Evolutionary conservation across 2,329 filamentous ascomycete species (phyloP).

Genomic region (Sphaerulina populicola): DNA sequence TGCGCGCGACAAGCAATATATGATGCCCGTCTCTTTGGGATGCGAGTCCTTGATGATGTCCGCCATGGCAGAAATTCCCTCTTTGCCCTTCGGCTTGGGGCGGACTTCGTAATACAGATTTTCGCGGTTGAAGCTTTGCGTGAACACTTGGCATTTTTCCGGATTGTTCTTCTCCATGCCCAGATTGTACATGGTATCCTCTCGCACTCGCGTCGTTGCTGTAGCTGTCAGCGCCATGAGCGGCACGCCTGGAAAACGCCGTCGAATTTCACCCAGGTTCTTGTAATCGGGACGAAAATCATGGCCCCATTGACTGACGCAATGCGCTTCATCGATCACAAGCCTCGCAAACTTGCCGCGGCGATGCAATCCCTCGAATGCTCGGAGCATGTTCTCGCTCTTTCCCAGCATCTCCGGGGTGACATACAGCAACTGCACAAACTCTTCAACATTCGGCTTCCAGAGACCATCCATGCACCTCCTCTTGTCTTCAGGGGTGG

Average conservation of each 20-base stretch:
- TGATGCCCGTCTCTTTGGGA: conserved; percentile 67
- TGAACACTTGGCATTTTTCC: conserved; percentile 60
- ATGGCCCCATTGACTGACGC: conserved; percentile 97
- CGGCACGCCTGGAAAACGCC: conserved; percentile 67
- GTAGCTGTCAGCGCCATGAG: conserved; percentile 94
- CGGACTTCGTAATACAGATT: conserved; percentile 86
- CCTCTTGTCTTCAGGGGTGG: conserved; percentile 52
- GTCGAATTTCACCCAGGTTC: conserved; percentile 64
- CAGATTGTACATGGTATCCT: conserved; percentile 88
- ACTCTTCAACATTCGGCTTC: conserved; percentile 59
- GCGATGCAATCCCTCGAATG: conserved; percentile 59
- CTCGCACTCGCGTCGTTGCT: conserved; percentile 83
- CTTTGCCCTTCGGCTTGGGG: conserved; percentile 51
- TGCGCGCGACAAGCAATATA: conserved; percentile 83
- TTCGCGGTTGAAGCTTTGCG: conserved; percentile 93
- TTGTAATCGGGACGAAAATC: conserved; percentile 98
- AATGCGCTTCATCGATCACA: conserved; percentile 98
- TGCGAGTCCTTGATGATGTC: conserved; percentile 64
- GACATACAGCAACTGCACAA: conserved; percentile 81
- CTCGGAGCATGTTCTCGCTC: conserved; percentile 59
- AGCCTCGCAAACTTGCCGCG: conserved; percentile 72
- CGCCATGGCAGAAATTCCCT: conserved; percentile 49
- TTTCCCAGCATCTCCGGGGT: conserved; percentile 95
- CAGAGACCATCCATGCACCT: conserved; percentile 59
- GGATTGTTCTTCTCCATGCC: conserved; percentile 52